These are phyloP conservation scores for Viridothelium virens DNA, from an alignment of 495 filamentous ascomycete species.

Conservation along the genomic window DNA sequence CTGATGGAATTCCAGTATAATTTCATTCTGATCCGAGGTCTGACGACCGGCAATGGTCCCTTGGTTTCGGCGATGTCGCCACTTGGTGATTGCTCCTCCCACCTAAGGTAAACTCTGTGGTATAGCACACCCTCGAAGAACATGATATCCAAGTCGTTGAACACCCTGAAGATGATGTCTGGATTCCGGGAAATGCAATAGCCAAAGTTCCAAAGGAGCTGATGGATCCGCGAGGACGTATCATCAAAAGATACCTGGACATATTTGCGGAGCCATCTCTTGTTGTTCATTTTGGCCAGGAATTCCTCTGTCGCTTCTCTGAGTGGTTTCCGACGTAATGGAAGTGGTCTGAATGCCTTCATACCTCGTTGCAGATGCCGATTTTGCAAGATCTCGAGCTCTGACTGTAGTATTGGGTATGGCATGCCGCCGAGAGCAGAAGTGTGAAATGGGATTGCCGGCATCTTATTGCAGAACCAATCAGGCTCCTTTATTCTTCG, in stretches of 20 bases:
- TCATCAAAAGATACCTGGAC: background rate
- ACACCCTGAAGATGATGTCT: constrained; percentile 1
- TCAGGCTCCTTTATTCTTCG: background rate
- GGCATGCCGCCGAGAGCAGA: background rate
- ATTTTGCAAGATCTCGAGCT: background rate
- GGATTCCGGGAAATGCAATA: background rate
- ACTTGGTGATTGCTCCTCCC: background rate
- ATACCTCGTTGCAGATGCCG: constrained; percentile 3
- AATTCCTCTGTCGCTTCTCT: background rate
- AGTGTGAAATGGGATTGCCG: background rate
- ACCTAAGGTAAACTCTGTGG: background rate
- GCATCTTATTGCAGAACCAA: background rate
- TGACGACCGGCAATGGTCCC: background rate
- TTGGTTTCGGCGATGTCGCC: background rate
- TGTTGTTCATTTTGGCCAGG: background rate
- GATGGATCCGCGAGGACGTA: background rate
- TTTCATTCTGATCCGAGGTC: background rate
- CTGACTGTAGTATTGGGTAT: background rate
- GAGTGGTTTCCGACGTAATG: background rate
- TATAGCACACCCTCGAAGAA: constrained; percentile 8
- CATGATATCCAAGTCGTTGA: constrained; percentile 3
- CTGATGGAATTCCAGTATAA: background rate
- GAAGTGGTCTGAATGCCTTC: constrained; percentile 2
- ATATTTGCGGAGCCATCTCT: background rate
- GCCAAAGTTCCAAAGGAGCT: constrained; percentile 7